These are phyloP conservation scores for Cymbopogon flexuosus DNA, from an alignment of 202 grass and related monocot species.

Conservation along the genomic window DNA sequence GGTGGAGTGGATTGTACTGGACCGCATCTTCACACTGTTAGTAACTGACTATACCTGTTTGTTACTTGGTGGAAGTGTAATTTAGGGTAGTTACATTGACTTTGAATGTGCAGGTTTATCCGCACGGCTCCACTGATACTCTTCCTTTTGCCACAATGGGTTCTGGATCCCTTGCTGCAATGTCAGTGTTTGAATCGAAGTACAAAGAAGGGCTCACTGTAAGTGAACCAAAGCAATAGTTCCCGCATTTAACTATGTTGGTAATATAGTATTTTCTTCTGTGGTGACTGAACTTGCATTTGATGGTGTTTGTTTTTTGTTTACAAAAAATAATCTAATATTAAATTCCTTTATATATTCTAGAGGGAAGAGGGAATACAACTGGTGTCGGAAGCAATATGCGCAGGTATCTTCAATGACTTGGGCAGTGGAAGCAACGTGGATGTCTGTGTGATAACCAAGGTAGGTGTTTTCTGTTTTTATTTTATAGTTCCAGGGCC, in stretches of 20 bases:
- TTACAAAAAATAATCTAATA: neutral
- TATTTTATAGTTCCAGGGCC: neutral
- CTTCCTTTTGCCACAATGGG: constrained; percentile 99
- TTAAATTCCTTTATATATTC: constrained; percentile 25
- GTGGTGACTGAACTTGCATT: constrained; percentile 5
- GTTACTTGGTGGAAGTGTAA: neutral
- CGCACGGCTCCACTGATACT: constrained; percentile 92
- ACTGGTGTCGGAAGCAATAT: constrained; percentile 69
- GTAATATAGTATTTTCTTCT: neutral
- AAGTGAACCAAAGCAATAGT: constrained; percentile 30
- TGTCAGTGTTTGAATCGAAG: constrained; percentile 87
- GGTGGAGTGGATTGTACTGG: constrained; percentile 95
- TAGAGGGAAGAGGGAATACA: constrained; percentile 92
- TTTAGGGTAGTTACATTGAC: constrained; percentile 18
- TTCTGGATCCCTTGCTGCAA: constrained; percentile 96
- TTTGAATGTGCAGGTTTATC: constrained; percentile 66
- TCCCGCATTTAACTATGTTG: neutral
- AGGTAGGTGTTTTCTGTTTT: constrained; percentile 45
- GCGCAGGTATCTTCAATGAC: constrained; percentile 95
- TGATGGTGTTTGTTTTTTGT: constrained; percentile 11
- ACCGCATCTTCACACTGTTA: constrained; percentile 96
- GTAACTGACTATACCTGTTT: constrained; percentile 24
- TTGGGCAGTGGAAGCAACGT: constrained; percentile 98
- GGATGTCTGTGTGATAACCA: constrained; percentile 93
- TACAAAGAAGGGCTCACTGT: constrained; percentile 94